phyloP scores from a whole-genome alignment of 306 rosid species.

The Dalbergia cochinchinensis region DNA sequence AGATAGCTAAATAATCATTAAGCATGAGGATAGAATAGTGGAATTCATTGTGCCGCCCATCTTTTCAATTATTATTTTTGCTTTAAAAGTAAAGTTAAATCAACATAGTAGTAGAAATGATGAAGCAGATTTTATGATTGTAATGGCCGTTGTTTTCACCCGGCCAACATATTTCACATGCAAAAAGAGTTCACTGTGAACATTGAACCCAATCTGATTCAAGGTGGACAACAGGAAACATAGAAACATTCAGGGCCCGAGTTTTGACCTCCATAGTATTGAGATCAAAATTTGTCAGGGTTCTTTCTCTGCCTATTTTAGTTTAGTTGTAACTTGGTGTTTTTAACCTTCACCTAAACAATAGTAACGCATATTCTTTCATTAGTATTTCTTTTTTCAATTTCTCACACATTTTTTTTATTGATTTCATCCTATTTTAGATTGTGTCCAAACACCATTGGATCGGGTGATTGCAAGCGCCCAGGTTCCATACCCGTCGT shows the following conservation, averaged over 20 bases:
- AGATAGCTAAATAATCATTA: slow-evolving; percentile 57
- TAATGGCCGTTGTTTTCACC: slow-evolving; percentile 48
- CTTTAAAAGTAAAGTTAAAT: not conserved
- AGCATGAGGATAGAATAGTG: slow-evolving; percentile 61
- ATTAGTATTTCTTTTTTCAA: too few species aligned
- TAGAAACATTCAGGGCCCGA: not conserved
- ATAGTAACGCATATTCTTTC: not conserved
- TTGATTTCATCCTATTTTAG: too few species aligned
- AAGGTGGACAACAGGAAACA: slow-evolving; percentile 7
- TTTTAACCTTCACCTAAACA: slow-evolving; percentile 14
- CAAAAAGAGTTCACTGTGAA: slow-evolving; percentile 22
- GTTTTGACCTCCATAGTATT: not conserved
- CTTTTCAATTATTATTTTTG: not conserved
- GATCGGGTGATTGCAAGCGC: too few species aligned
- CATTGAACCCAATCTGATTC: slow-evolving; percentile 24
- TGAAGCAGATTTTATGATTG: slow-evolving; percentile 30
- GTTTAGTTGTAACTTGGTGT: not conserved
- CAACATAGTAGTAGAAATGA: slow-evolving; percentile 34
- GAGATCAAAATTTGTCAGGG: slow-evolving; percentile 12
- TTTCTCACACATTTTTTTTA: too few species aligned
- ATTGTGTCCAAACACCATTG: too few species aligned
- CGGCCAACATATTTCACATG: slow-evolving; percentile 41
- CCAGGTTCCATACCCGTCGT: too few species aligned
- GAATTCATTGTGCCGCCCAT: slow-evolving; percentile 40
- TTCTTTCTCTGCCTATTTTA: not conserved